Base-by-base conservation (phyloP, 768 basidiomycete species). In the Mycena rebaudengoi region DNA sequence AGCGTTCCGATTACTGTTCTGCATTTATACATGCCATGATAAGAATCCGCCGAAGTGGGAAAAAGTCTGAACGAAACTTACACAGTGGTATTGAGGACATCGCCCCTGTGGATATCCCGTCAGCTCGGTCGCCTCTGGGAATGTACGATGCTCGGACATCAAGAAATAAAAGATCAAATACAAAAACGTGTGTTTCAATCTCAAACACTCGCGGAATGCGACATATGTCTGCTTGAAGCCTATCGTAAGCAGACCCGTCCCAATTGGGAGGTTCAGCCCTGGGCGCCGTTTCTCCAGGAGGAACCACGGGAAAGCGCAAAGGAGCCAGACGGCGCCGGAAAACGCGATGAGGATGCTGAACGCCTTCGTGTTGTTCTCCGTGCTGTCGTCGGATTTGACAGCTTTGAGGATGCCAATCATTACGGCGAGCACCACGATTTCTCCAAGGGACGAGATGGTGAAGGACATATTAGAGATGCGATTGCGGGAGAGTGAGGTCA, bases 271-370 rank as follows among this genome's bases (percentile, higher is more conserved):
- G 11, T 78, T 71, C n/a, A 91, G 76, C 5, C 91, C 90, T 7
- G 88, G 89, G 10, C 88, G 82, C 18, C 85, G 82, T 71, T 89
- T 87, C 75, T 91, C 91, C 13, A 88, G 72, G 40, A 89, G 72
- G 68, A 92, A 91, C 91, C 91, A 92, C 1, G 91, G 91, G 4
- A 91, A 68, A 5, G 90, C 88, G 66, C 88, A 90, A 8, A 87
- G 55, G 30, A 91, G 64, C 91, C 91, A 93, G 8, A 89, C 81
- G n/a, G 85, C 91, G 1, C 91, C 91, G 18, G 90, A 83, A 73
- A 91, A 93, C 0, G 92, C 91, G 64, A 92, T 90, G n/a, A 92
- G 77, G 12, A 87, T 84, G 69, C 89, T 91, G 71, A 93, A 89
- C 3, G 88, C 88, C 65, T 83, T 88, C 3, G 90, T 92, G 69